These are phyloP conservation scores for Heterococcus sp. DNA, from an alignment of 108 stramenopile species.

Conservation along the genomic window DNA sequence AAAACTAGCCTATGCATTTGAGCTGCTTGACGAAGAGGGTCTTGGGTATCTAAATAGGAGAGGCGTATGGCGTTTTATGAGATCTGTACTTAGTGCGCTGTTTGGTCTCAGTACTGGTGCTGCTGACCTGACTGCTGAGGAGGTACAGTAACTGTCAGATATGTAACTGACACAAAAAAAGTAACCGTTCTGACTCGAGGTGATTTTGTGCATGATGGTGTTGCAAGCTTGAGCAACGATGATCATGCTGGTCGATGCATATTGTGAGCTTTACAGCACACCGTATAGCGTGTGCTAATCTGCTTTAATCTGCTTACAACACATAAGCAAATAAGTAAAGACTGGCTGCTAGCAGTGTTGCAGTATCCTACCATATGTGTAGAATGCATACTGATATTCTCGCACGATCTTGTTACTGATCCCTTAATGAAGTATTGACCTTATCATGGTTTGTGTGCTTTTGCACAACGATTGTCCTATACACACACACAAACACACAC, in stretches of 20 bases:
- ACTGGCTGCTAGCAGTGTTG: no score
- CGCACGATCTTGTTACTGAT: background rate
- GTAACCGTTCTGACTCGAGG: background rate
- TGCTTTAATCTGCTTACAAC: background rate
- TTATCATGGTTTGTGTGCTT: background rate
- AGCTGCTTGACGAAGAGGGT: constrained; percentile 48
- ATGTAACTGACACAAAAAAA: no score
- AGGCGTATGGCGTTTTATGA: constrained; percentile 48
- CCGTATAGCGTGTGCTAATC: background rate
- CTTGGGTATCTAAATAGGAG: constrained; percentile 37
- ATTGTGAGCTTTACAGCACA: background rate
- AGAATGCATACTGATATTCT: no score
- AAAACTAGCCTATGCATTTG: constrained; percentile 53
- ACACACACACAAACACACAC: background rate
- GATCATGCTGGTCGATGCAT: no score
- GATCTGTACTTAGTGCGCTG: constrained; percentile 26
- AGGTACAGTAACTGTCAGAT: background rate
- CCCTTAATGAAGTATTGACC: background rate
- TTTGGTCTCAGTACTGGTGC: background rate
- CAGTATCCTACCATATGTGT: no score
- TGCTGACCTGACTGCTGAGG: constrained; percentile 7
- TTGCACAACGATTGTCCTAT: no score
- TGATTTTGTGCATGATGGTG: background rate
- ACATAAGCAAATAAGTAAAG: no score
- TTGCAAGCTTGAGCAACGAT: no score